These are phyloP conservation scores for Starmerella stigmatis DNA, from an alignment of 805 yeast species.

Conservation along the genomic window DNA sequence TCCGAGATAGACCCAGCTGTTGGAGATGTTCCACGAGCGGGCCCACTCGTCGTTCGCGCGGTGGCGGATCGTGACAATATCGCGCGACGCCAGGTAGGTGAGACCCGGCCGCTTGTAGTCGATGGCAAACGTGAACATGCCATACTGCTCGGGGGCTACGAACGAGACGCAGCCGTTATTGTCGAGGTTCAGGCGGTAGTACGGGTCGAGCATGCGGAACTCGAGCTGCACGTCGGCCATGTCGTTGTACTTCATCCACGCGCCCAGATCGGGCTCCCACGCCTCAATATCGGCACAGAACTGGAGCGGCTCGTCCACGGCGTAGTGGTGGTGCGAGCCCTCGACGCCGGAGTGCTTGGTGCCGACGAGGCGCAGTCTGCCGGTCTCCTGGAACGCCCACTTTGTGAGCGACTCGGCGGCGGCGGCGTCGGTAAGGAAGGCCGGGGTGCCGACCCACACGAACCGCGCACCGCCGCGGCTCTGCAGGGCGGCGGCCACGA, in stretches of 20 bases:
- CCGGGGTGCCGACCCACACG: conserved; percentile 66
- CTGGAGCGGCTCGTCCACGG: conserved; percentile 60
- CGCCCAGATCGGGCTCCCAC: conserved; percentile 35
- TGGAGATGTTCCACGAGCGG: conserved; percentile 85
- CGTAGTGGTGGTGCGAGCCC: conserved; percentile 40
- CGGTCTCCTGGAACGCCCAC: conserved; percentile 69
- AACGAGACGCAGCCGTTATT: conserved; percentile 39
- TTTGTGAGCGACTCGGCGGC: conserved; percentile 30
- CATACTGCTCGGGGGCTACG: conserved; percentile 88
- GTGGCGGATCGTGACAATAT: conserved; percentile 78
- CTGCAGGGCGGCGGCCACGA: conserved; percentile 60
- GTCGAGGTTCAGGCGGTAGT: conserved; percentile 64
- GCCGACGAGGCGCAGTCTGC: conserved; percentile 45
- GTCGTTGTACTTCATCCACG: conserved; percentile 60
- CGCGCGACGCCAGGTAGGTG: conserved; percentile 52
- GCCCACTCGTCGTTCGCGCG: conserved; percentile 91
- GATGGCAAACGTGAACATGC: conserved; percentile 78
- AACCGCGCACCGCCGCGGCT: conserved; percentile 62
- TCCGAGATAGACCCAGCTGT: conserved; percentile 82
- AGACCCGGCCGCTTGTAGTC: conserved; percentile 72
- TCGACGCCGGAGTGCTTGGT: conserved; percentile 45
- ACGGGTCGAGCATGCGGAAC: conserved; percentile 87
- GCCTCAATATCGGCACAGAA: conserved; percentile 39
- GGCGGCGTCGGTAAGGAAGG: conserved; percentile 40
- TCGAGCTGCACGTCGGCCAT: conserved; percentile 66